These are phyloP conservation scores for Tuber brumale DNA, from an alignment of 495 filamentous ascomycete genomes.

Conservation along the genomic window DNA sequence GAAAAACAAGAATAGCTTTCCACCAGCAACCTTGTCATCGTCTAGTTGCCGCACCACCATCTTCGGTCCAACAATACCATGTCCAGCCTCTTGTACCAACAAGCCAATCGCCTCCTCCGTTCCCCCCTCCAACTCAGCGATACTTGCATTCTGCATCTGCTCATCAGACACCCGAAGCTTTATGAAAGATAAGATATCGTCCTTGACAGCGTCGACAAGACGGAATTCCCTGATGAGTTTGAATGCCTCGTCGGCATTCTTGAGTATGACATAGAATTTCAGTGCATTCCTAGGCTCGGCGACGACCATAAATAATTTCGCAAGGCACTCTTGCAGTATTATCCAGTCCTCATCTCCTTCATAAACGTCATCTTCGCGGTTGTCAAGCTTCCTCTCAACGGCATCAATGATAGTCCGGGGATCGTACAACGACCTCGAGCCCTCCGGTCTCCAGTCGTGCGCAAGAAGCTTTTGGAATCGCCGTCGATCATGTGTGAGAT, in stretches of 20 bases:
- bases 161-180: conserved; percentile 73
- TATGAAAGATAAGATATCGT: conserved; percentile 84
- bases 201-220: conserved; percentile 73
- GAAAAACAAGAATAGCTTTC: conserved; percentile 75
- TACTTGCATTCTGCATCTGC: conserved; percentile 58
- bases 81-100: conserved; percentile 82
- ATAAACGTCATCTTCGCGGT: conserved; percentile 57
- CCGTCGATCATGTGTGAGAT: conserved; percentile 62
- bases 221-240: conserved; percentile 73
- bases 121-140: conserved; percentile 64
- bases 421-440: conserved; percentile 56
- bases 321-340: conserved; percentile 72
- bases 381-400: conserved; percentile 69
- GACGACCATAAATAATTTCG: conserved; percentile 71
- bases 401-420: conserved; percentile 59
- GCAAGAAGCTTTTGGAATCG: conserved; percentile 66
- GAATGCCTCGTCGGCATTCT: conserved; percentile 87
- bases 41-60: conserved; percentile 70
- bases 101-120: conserved; percentile 76
- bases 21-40: conserved; percentile 43
- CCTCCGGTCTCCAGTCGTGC: conserved; percentile 72
- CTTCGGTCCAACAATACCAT: conserved; percentile 73
- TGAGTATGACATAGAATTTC: conserved; percentile 77
- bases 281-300: conserved; percentile 76
- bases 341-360: conserved; percentile 53